These are phyloP conservation scores for Coriolopsis trogii DNA, from an alignment of 1,284 basidiomycete species.

Conservation along the genomic window DNA sequence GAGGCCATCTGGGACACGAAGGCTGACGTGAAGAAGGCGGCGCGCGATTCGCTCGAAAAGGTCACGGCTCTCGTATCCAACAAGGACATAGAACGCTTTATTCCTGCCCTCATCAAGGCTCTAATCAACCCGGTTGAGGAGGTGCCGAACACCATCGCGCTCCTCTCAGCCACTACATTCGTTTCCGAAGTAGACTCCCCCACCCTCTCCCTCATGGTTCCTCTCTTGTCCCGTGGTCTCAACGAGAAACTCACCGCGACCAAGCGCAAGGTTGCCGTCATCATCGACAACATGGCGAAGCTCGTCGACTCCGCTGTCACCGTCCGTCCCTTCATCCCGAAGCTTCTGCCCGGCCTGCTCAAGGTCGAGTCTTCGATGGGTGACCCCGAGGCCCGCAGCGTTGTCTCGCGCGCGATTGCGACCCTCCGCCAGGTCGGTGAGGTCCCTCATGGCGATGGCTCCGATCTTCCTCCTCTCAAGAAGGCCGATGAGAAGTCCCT, in stretches of 20 bases:
- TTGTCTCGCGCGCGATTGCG: slow-evolving; percentile 86
- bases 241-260: slow-evolving; percentile 93
- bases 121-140: slow-evolving; percentile 99
- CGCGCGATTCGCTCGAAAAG: slow-evolving; percentile 93
- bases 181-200: slow-evolving; percentile 99
- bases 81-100: slow-evolving; percentile 99
- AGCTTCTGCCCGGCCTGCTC: slow-evolving; percentile 92
- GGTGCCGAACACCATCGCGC: slow-evolving; percentile 94
- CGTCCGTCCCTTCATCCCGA: slow-evolving; percentile 95
- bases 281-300: slow-evolving; percentile 98
- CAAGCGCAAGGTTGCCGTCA: slow-evolving; percentile 97
- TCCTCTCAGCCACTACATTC: slow-evolving; percentile 99
- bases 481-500: slow-evolving; percentile 70
- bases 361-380: slow-evolving; percentile 92
- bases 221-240: slow-evolving; percentile 95
- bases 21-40: slow-evolving; percentile 98
- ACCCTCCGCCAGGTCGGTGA: slow-evolving; percentile 94
- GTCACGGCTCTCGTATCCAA: slow-evolving; percentile 94
- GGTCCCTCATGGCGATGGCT: slow-evolving; percentile 84
- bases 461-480: slow-evolving; percentile 86
- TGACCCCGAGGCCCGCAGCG: slow-evolving; percentile 93
- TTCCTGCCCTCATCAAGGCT: slow-evolving; percentile 96
- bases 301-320: slow-evolving; percentile 95
- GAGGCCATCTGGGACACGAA: slow-evolving; percentile 99
- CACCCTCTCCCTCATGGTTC: slow-evolving; percentile 99